Percentiles rank a stretch among this genome's conserved stretches.
These are phyloP conservation scores for Phanerochaete carnosa DNA, from an alignment of 768 basidiomycete genomes.

Conservation along the genomic window DNA sequence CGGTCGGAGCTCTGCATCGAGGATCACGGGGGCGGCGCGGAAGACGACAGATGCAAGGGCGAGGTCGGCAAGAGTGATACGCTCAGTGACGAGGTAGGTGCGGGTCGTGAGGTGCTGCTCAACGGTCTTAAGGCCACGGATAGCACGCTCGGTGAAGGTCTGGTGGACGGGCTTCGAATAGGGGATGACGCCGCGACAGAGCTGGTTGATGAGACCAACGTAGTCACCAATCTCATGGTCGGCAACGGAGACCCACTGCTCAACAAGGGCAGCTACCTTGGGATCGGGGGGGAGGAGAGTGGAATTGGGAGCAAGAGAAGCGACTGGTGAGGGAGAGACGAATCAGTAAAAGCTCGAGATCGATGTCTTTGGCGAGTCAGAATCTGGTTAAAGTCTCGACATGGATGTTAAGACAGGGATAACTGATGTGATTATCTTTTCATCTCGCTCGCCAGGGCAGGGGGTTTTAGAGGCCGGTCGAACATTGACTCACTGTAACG, in stretches of 20 bases:
- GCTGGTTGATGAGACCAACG: constrained; percentile 34
- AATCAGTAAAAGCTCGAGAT: constrained; percentile 14
- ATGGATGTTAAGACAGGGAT: constrained; percentile 67
- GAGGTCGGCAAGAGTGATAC: constrained; percentile 93
- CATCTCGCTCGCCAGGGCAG: constrained; percentile 23
- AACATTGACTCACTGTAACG: constrained; percentile 72
- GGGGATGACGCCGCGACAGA: constrained; percentile 51
- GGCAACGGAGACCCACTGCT: constrained; percentile 81
- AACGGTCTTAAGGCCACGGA: constrained; percentile 59
- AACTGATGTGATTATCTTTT: constrained; percentile 53
- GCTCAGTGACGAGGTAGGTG: constrained; percentile 92
- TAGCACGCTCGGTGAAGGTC: constrained; percentile 47
- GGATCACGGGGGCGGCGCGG: constrained; percentile 46
- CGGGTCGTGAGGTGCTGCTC: constrained; percentile 69
- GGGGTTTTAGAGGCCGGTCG: neutral
- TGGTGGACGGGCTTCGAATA: constrained; percentile 85
- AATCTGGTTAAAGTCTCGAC: constrained; percentile 29
- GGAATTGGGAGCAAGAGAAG: constrained; percentile 70
- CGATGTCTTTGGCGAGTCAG: constrained; percentile 26
- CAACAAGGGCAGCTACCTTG: constrained; percentile 71
- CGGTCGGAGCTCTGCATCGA: constrained; percentile 66
- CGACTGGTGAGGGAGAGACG: constrained; percentile 48
- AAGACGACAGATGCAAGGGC: constrained; percentile 57
- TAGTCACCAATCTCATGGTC: constrained; percentile 58
- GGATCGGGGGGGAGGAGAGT: constrained; percentile 65